Conservation (phyloP, 306 rosid genomes). For the Cicer pinnatifidum region DNA sequence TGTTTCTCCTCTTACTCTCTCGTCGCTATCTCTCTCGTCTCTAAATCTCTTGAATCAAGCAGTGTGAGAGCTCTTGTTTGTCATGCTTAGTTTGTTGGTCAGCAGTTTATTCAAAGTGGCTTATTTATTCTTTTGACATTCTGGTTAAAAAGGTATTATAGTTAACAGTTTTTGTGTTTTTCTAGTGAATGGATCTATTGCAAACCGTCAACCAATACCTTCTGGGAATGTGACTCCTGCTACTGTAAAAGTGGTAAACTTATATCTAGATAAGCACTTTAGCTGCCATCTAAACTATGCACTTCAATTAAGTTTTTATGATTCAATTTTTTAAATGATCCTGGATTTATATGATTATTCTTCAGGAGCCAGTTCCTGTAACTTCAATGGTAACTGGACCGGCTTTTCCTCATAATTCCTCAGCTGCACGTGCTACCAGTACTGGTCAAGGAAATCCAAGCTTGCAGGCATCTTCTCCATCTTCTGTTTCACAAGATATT, state of each 20-base stretch:
- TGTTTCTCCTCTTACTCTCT: neutral
- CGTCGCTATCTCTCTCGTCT: too few relatives aligned
- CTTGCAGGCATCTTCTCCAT: conserved; percentile 88
- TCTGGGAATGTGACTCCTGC: conserved; percentile 75
- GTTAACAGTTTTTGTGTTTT: conserved; percentile 37
- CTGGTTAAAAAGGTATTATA: conserved; percentile 37
- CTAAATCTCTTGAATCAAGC: too few relatives aligned
- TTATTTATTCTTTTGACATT: conserved; percentile 39
- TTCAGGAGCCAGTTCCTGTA: conserved; percentile 86
- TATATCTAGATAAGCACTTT: conserved; percentile 10
- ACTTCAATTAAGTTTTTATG: conserved; percentile 12
- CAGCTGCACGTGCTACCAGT: conserved; percentile 70
- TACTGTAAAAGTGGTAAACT: conserved; percentile 85
- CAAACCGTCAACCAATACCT: conserved; percentile 71
- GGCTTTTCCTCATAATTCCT: conserved; percentile 64
- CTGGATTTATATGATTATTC: conserved; percentile 40
- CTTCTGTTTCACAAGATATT: conserved; percentile 83
- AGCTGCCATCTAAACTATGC: conserved; percentile 11
- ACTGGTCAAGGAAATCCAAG: conserved; percentile 79
- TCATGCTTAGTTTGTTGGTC: conserved; percentile 31
- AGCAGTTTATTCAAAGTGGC: conserved; percentile 32
- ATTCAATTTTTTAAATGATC: conserved; percentile 33
- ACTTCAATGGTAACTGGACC: conserved; percentile 79
- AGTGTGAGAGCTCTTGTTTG: conserved; percentile 3
- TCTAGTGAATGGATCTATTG: conserved; percentile 79